Percentiles rank a stretch among this genome's conserved stretches.
Conservation (phyloP, 305 asterid genomes). For the Rubia peregrina region DNA sequence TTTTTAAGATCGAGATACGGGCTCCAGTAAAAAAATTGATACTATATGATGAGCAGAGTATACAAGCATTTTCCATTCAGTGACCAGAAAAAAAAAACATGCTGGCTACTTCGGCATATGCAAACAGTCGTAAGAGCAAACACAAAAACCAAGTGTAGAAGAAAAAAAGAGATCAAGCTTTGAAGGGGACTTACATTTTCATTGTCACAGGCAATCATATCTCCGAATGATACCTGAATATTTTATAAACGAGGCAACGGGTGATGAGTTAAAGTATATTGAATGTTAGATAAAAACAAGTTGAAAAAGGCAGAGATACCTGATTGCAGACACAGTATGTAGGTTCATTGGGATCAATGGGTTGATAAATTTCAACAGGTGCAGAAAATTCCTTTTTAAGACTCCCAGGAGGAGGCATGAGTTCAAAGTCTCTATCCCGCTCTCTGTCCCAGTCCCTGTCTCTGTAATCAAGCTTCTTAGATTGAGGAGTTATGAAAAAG, state of each 20-base stretch:
- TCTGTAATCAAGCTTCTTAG: slow-evolving; percentile 68
- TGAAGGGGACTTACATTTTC: slow-evolving; percentile 49
- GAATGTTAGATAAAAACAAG: not conserved
- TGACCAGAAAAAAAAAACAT: not conserved
- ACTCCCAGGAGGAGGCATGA: slow-evolving; percentile 84
- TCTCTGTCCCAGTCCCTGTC: slow-evolving; percentile 91
- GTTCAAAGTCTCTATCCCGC: slow-evolving; percentile 88
- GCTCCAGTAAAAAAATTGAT: not conserved
- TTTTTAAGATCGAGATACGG: not conserved
- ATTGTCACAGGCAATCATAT: slow-evolving; percentile 99
- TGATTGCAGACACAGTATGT: slow-evolving; percentile 94
- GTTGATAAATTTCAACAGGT: slow-evolving; percentile 70
- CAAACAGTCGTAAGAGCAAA: slow-evolving; percentile 5
- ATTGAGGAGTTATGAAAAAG: slow-evolving; percentile 51
- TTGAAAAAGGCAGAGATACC: slow-evolving; percentile 33
- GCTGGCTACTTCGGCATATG: not conserved
- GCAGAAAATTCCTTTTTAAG: slow-evolving; percentile 61
- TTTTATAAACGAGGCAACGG: not conserved
- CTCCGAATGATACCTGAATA: slow-evolving; percentile 87
- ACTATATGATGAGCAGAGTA: not conserved
- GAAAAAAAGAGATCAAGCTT: slow-evolving; percentile 13
- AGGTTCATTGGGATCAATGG: slow-evolving; percentile 95
- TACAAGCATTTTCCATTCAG: not conserved
- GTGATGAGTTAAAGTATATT: slow-evolving; percentile 8
- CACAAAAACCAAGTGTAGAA: slow-evolving; percentile 2